Conservation (phyloP, 805 yeast genomes). For the Nakazawaea sp. region DNA sequence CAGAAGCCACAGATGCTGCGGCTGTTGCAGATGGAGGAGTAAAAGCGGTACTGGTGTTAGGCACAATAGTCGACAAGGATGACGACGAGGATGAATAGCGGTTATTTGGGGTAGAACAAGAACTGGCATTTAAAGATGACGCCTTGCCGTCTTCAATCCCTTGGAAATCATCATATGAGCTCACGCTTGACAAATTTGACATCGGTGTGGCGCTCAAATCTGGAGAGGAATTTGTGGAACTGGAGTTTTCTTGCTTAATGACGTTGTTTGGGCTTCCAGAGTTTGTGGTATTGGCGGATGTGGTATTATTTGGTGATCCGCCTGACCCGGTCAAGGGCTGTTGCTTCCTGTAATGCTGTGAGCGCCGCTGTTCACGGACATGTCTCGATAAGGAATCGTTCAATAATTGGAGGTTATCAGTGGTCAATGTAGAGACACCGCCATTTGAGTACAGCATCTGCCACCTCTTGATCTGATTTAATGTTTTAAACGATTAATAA, state of each 20-base stretch:
- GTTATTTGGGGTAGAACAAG: not conserved
- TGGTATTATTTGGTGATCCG: not conserved
- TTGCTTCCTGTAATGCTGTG: slow-evolving; percentile 4
- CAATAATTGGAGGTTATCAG: slow-evolving; percentile 5
- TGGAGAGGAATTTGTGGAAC: slow-evolving; percentile 7
- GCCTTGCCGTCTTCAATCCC: not conserved
- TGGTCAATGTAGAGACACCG: slow-evolving; percentile 5
- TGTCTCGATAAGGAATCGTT: slow-evolving; percentile 7
- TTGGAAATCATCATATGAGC: slow-evolving; percentile 9
- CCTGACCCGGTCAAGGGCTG: not conserved
- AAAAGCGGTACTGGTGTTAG: too few relatives aligned
- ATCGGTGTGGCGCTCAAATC: slow-evolving; percentile 9
- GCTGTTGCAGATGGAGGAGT: too few relatives aligned
- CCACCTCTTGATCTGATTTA: too few relatives aligned
- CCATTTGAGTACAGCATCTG: not conserved
- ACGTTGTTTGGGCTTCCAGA: not conserved
- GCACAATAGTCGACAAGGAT: slow-evolving; percentile 10
- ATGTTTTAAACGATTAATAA: too few relatives aligned
- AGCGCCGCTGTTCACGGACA: slow-evolving; percentile 8
- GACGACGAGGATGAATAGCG: slow-evolving; percentile 8
- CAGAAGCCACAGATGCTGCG: not conserved
- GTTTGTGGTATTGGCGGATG: not conserved
- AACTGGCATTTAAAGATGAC: not conserved
- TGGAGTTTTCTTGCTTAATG: slow-evolving; percentile 1
- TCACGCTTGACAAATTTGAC: slow-evolving; percentile 7